Evolutionary conservation across 75 land plant species (phyloP), one percentile per base, ranked within the genome.

Genomic region (Chamaecyparis obtusa): DNA sequence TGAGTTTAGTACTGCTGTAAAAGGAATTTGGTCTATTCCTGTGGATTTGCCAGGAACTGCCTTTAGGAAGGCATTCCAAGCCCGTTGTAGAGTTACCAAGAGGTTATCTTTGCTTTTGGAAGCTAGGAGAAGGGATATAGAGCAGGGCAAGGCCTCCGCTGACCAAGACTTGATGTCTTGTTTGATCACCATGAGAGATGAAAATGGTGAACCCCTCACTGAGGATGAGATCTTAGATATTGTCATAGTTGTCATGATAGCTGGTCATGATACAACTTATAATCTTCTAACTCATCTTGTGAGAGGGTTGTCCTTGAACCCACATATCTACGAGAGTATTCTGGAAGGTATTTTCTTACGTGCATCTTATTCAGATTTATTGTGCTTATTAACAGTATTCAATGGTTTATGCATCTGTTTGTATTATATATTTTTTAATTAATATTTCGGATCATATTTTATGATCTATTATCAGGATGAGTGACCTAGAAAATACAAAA

Each of bases 191-290:
- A 41, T 41, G 83, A 80, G 10, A n/a, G 83, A 80, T 80, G 83
- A 80, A 27, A 41, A 41, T 37, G 33, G 17, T 1, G 17, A 41
- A 11, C 30, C 30, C 21, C 44, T 80, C 24, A 36, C 21, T 2
- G 83, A 80, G 33, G 83, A 80, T 39, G 83, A 80, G 83, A 80
- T 80, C 33, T 36, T n/a, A 6, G 83, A 80, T 41, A 80, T 24
- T 37, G 21, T 80, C 11, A n/a, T 80, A 17, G 24, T 41, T 24
- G 44, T 80, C 83, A 80, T 80, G 83, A 32, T 32, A 41, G 83
- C 44, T 16, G 44, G 83, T 10, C 39, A 80, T 41, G 44, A 41
- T 41, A 80, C 83, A 3, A 41, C 83, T 8, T 21, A 17, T 19
- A 37, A 19, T 41, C 83, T 80, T n/a, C 33, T 80, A 21, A n/a